Conservation (phyloP, 2,329 filamentous ascomycete species). For the Penicillium sp. region DNA sequence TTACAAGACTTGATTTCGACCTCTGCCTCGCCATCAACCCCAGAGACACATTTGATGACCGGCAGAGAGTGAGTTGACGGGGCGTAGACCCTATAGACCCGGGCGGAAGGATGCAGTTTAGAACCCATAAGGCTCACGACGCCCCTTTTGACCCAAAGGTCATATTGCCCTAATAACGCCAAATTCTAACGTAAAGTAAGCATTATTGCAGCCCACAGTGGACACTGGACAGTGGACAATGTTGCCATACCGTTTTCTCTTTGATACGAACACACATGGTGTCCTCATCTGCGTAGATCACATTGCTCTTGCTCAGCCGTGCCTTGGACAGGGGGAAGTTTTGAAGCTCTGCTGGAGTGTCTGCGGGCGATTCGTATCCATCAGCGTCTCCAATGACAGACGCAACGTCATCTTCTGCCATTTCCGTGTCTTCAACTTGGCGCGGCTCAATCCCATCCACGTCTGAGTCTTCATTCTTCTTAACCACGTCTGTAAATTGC, state of each 20-base stretch:
- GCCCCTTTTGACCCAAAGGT: constrained; percentile 59
- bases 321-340: constrained; percentile 45
- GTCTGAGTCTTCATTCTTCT: constrained; percentile 8
- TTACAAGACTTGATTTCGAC: constrained; percentile 52
- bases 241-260: constrained; percentile 39
- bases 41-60: constrained; percentile 50
- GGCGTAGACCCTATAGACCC: constrained; percentile 53
- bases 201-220: not conserved
- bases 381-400: constrained; percentile 29
- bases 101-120: constrained; percentile 51
- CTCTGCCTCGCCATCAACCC: constrained; percentile 47
- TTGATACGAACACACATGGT: constrained; percentile 43
- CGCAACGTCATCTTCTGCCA: constrained; percentile 24
- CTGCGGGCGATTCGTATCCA: constrained; percentile 35
- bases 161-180: constrained; percentile 55
- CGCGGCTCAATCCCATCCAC: constrained; percentile 22
- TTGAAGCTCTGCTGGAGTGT: constrained; percentile 32
- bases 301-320: constrained; percentile 37
- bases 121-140: constrained; percentile 60
- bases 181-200: constrained; percentile 40
- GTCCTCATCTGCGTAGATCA: constrained; percentile 41
- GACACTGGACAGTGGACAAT: not conserved
- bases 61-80: constrained; percentile 60
- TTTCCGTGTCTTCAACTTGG: constrained; percentile 10
- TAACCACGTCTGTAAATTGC: constrained; percentile 1